Base-by-base conservation (phyloP, 2,329 filamentous ascomycete genomes). In the Fusarium floridanum region DNA sequence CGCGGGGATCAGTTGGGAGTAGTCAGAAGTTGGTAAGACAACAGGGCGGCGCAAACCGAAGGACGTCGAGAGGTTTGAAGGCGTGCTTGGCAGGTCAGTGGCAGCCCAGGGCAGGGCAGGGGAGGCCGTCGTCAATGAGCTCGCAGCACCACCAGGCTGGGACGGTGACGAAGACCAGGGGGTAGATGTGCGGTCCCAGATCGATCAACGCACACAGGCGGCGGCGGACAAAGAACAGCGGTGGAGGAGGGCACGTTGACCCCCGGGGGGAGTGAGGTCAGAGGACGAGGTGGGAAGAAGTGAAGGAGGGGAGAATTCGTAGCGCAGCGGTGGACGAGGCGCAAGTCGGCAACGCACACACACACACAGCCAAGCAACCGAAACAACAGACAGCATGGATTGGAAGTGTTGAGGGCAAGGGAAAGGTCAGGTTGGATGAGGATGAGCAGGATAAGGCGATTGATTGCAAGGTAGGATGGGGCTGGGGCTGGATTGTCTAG, bases 121-220 rank as follows among this genome's bases (percentile, higher is more conserved):
- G 69, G 59, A 64, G 57, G 67, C 22, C 43, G 72, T 66, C 48
- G 60, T 73, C 60, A 71, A 75, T 68, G 53, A 43, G 48, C 50
- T 72, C 41, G 71, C 61, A 48, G 73, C 73, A 75, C 70, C 73
- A 71, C 73, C 73, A 76, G 70, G 45, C 67, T 63, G 73, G 73
- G 36, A 75, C 67, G 22, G 67, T 73, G 64, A 53, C 64, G 57
- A 66, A 72, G 66, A 69, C 72, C 59, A 34, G 72, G 72, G 69
- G 67, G 43, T 50, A 41, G 57, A 45, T 43, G 24, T 68, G 67
- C 50, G n/a, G 53, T 60, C 48, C 72, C 50, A 75, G 73, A 75
- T 76, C 70, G 67, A 71, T 75, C 70, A 73, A 29, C 20, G 45
- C 48, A 43, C 50, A 48, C 57, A 27, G 45, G 29, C 64, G 57